phyloP scores from a whole-genome alignment of 2,329 filamentous ascomycete genomes.

The Geosmithia putterillii region DNA sequence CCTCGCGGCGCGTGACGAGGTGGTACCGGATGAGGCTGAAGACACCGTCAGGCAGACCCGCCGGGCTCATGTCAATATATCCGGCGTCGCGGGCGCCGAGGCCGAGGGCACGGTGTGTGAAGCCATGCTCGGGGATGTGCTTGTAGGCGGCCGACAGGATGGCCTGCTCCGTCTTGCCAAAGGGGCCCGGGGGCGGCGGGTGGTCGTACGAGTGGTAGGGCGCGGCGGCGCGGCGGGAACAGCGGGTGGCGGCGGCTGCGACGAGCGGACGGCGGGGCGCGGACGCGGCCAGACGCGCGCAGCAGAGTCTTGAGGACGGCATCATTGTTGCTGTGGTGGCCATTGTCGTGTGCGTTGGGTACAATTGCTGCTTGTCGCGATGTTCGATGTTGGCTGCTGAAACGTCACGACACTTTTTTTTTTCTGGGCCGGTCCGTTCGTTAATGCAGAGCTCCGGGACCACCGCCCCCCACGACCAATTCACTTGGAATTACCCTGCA shows the following conservation, averaged over 20 bases:
- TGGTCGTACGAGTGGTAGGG: constrained; percentile 70
- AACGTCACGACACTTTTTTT: too few relatives aligned
- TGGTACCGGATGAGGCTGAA: constrained; percentile 77
- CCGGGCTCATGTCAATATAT: constrained; percentile 76
- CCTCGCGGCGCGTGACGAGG: constrained; percentile 53
- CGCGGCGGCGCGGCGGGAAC: constrained; percentile 4
- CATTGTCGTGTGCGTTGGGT: too few relatives aligned
- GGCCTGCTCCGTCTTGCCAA: constrained; percentile 54
- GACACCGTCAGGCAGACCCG: constrained; percentile 65
- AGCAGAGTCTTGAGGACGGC: neutral
- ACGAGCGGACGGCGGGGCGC: neutral
- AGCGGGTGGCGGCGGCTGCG: neutral
- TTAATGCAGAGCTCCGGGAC: too few relatives aligned
- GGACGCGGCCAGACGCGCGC: neutral
- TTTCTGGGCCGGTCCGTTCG: too few relatives aligned
- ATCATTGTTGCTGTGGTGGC: too few relatives aligned
- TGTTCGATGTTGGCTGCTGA: too few relatives aligned
- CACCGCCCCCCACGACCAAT: too few relatives aligned
- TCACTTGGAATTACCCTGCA: too few relatives aligned
- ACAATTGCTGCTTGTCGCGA: too few relatives aligned
- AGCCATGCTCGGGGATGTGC: constrained; percentile 73
- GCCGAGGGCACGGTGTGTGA: constrained; percentile 60
- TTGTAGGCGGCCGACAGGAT: constrained; percentile 73
- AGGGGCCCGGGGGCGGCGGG: constrained; percentile 41
- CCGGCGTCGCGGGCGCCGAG: constrained; percentile 74